Conservation (phyloP, 495 filamentous ascomycete genomes). For the Hyaloscypha bicolor region DNA sequence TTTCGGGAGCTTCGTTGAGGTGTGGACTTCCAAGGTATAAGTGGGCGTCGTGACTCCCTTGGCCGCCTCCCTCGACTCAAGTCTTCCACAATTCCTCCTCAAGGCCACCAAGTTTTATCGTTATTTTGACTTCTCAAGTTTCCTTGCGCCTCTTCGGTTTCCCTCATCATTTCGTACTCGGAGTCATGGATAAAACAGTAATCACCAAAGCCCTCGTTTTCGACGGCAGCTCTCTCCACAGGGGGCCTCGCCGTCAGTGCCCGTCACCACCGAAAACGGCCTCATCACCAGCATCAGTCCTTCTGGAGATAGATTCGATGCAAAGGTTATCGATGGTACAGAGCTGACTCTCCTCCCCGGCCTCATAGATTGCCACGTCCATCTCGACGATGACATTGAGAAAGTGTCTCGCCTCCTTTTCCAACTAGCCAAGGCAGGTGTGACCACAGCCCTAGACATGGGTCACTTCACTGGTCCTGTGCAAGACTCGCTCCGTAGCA, state of each 20-base stretch:
- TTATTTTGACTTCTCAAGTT: neutral
- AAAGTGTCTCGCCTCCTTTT: neutral
- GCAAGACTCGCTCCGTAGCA: neutral
- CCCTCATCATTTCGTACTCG: neutral
- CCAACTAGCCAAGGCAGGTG: conserved; percentile 16
- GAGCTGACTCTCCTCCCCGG: conserved; percentile 24
- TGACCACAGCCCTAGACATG: conserved; percentile 30
- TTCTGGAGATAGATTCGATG: conserved; percentile 5
- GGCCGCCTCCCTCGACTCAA: neutral
- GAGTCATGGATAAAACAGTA: neutral
- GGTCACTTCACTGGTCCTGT: neutral
- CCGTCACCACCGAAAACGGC: conserved; percentile 18
- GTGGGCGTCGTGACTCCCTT: neutral
- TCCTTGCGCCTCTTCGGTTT: neutral
- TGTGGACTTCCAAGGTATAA: neutral
- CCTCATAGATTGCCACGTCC: conserved; percentile 28
- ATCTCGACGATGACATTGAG: conserved; percentile 6
- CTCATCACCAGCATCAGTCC: conserved; percentile 4
- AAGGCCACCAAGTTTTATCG: neutral
- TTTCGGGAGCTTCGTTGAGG: neutral
- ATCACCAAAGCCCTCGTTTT: conserved; percentile 25
- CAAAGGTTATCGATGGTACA: conserved; percentile 18
- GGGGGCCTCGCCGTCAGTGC: neutral
- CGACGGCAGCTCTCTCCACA: conserved; percentile 15
- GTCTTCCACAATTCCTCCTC: neutral